These are phyloP conservation scores for Biscogniauxia mediterranea DNA, from an alignment of 2,329 filamentous ascomycete species.

Conservation along the genomic window DNA sequence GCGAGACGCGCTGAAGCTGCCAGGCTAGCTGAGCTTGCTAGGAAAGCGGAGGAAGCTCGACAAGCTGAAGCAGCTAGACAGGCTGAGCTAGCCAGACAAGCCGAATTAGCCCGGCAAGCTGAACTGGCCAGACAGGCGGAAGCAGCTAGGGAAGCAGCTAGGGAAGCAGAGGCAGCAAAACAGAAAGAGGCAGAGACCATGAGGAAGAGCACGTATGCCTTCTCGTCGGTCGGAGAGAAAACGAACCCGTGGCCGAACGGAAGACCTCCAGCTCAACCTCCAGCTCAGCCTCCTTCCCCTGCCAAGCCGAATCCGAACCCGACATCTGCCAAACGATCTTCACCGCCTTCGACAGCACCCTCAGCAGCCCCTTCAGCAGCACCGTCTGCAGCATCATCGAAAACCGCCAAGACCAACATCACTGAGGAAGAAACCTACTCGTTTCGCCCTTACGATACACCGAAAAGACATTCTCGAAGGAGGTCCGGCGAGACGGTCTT, in stretches of 20 bases:
- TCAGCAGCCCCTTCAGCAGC: constrained; percentile 20
- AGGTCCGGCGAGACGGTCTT: constrained; percentile 69
- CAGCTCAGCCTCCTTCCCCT: constrained; percentile 26
- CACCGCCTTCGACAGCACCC: constrained; percentile 15
- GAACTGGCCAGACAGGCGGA: constrained; percentile 8
- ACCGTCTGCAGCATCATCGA: constrained; percentile 38
- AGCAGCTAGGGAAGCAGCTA: constrained; percentile 19
- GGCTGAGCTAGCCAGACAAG: constrained; percentile 6
- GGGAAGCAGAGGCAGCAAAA: constrained; percentile 24
- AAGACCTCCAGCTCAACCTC: constrained; percentile 44
- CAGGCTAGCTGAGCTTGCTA: constrained; percentile 34
- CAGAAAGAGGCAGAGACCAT: constrained; percentile 33
- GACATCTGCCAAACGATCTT: constrained; percentile 24
- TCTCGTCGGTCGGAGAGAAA: constrained; percentile 64
- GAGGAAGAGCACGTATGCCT: constrained; percentile 58
- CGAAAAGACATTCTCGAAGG: constrained; percentile 56
- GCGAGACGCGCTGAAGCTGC: constrained; percentile 11
- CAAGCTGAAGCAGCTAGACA: constrained; percentile 27
- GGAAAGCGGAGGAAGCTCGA: constrained; percentile 18
- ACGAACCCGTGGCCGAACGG: constrained; percentile 69
- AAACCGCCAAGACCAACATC: constrained; percentile 55
- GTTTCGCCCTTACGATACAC: constrained; percentile 74
- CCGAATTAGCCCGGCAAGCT: constrained; percentile 6
- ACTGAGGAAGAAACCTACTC: constrained; percentile 68
- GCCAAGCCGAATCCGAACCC: constrained; percentile 22